These are phyloP conservation scores for Fusarium sp. DNA, from an alignment of 2,329 filamentous ascomycete species.

Conservation along the genomic window DNA sequence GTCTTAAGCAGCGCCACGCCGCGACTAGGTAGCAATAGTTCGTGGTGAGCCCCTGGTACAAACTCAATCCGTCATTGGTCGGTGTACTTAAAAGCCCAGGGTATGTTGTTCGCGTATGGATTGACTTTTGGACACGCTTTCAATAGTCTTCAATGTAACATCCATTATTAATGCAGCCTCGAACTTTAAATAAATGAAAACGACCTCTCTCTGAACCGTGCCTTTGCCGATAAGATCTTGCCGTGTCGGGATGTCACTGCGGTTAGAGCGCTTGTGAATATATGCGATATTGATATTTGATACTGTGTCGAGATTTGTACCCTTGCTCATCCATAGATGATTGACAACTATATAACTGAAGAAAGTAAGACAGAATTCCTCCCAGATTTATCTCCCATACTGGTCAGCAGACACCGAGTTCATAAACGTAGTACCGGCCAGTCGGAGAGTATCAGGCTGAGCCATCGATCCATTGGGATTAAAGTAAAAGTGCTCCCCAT, in stretches of 20 bases:
- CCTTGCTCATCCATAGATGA: not conserved
- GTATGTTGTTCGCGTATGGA: not conserved
- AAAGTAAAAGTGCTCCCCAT: constrained; percentile 36
- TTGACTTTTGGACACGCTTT: not conserved
- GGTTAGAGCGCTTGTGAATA: not conserved
- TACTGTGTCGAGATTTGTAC: not conserved
- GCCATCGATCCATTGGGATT: constrained; percentile 29
- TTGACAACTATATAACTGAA: not conserved
- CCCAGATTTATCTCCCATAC: constrained; percentile 12
- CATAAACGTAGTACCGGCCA: constrained; percentile 32
- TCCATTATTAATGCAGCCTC: not conserved
- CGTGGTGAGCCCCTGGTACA: not conserved
- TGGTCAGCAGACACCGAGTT: constrained; percentile 29
- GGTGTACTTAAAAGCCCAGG: not conserved
- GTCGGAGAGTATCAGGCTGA: constrained; percentile 30
- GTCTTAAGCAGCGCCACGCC: not conserved
- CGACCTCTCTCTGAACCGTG: not conserved
- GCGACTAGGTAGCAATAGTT: not conserved
- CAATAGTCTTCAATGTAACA: not conserved
- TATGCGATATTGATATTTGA: not conserved
- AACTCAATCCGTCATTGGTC: not conserved
- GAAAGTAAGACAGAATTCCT: not conserved
- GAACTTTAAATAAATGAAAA: not conserved
- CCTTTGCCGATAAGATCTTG: too few species aligned
- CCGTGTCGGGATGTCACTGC: not conserved